phyloP scores from a whole-genome alignment of 495 filamentous ascomycete species.

The Extremus antarcticus region DNA sequence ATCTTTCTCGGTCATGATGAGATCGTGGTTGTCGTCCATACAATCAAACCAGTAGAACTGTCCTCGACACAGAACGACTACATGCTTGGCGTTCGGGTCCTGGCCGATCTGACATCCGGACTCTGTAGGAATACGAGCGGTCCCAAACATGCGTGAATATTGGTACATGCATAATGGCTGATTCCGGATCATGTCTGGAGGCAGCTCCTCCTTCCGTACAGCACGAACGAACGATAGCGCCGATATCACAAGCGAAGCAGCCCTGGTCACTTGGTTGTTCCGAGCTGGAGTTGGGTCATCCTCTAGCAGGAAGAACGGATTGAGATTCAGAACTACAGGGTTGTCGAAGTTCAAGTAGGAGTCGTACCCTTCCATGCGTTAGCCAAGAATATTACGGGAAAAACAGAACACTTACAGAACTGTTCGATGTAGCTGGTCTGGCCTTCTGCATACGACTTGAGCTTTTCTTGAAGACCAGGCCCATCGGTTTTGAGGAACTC shows the following conservation, averaged over 20 bases:
- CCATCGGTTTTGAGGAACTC: constrained; percentile 84
- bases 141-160: constrained; percentile 91
- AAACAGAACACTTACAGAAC: constrained; percentile 62
- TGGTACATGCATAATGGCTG: constrained; percentile 94
- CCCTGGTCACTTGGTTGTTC: constrained; percentile 91
- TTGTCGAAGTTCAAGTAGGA: constrained; percentile 98
- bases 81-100: constrained; percentile 75
- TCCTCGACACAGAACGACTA: constrained; percentile 89
- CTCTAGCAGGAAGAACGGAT: constrained; percentile 94
- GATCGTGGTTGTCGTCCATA: constrained; percentile 81
- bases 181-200: constrained; percentile 74
- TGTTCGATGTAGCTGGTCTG: constrained; percentile 97
- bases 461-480: constrained; percentile 70
- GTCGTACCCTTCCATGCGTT: constrained; percentile 68
- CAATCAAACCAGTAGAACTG: constrained; percentile 99
- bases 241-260: constrained; percentile 83
- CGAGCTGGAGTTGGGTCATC: constrained; percentile 94
- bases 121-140: constrained; percentile 86
- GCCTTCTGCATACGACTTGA: constrained; percentile 86
- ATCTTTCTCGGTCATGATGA: constrained; percentile 97
- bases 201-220: constrained; percentile 83
- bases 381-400: constrained; percentile 1
- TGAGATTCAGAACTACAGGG: constrained; percentile 92
- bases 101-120: constrained; percentile 94
- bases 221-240: constrained; percentile 87